Base-by-base conservation (phyloP, 805 yeast genomes). In the Saccharomycopsis sp. region DNA sequence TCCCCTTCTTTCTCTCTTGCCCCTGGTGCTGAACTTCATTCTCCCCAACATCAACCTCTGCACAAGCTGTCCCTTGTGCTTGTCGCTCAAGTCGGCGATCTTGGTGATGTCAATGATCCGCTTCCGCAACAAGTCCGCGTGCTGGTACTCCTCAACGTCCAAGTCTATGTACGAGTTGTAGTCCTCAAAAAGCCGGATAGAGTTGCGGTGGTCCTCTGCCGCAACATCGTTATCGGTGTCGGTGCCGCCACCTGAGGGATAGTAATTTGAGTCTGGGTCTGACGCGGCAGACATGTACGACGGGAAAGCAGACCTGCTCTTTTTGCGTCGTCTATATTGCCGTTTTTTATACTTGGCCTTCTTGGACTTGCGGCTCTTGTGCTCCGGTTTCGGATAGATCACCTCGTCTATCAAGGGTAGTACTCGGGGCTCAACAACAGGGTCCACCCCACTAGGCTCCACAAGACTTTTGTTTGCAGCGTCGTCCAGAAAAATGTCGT, bases 391-490 rank as follows among this genome's bases (percentile, higher is more conserved):
- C 3, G 79, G 80, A 27, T 67, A 61, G 18, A 74, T 69, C 33
- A 75, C 66, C 29, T 73, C 77, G 49, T 66, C 68, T 10, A 72
- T 55, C 34, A 72, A 57, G 1, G 79, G 78, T 22, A 65, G 63
- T 23, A 62, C 67, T 34, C 64, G 63, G 5, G 70, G 69, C 46
- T 68, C 68, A 2, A 61, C 65, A 5, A 76, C 73, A 4, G 62
- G 62, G 9, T 61, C 64, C 12, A 75, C 72, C 0, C 76, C 79
- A n/a, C 60, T 67, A 0, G 82, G 80, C 48, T 73, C 81, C 4
- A 35, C 51, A 13, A 6, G 21, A 15, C 32, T 15, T 21, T 35
- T 23, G 22, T 30, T 26, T 5, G 34, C 15, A 5, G 20, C 38
- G 16, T 20, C 13, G 16, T 30, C 33, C 8, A 6, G 29, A 10